Evolutionary conservation across 805 yeast species (phyloP).

Genomic region (Candida chauliodis): DNA sequence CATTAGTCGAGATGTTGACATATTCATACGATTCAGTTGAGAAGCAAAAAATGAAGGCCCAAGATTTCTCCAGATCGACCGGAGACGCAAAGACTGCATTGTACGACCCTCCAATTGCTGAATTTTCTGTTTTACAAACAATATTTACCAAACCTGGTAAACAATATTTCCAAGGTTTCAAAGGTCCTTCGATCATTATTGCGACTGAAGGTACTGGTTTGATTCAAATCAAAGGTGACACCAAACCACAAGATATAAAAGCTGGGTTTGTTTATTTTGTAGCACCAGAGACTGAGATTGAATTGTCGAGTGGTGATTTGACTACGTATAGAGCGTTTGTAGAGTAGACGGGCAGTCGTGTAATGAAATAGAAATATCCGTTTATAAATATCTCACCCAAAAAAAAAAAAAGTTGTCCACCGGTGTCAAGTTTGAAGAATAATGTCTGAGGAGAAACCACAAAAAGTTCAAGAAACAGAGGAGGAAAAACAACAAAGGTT

Average conservation of each 20-base stretch:
- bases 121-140: conserved; percentile 89
- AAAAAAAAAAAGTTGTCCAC: conserved; percentile 3
- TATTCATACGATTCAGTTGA: conserved; percentile 85
- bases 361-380: too few species aligned
- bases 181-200: conserved; percentile 87
- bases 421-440: neutral
- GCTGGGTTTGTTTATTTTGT: conserved; percentile 82
- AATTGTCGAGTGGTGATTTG: conserved; percentile 49
- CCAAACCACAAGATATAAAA: conserved; percentile 32
- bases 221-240: conserved; percentile 40
- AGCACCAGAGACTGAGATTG: conserved; percentile 70
- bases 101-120: conserved; percentile 96
- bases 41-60: conserved; percentile 85
- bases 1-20: conserved; percentile 86
- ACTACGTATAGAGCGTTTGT: conserved; percentile 89
- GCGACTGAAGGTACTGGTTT: conserved; percentile 78
- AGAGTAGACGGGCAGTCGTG: conserved; percentile 32
- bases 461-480: conserved; percentile 20
- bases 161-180: conserved; percentile 57
- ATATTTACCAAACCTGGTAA: conserved; percentile 47
- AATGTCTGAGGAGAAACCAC: conserved; percentile 8
- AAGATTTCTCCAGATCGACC: conserved; percentile 51
- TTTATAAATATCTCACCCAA: neutral
- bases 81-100: conserved; percentile 68
- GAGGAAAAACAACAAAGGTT: conserved; percentile 30